These are phyloP conservation scores for Telopea speciosissima DNA, from an alignment of 177 flowering plant species.

Conservation along the genomic window DNA sequence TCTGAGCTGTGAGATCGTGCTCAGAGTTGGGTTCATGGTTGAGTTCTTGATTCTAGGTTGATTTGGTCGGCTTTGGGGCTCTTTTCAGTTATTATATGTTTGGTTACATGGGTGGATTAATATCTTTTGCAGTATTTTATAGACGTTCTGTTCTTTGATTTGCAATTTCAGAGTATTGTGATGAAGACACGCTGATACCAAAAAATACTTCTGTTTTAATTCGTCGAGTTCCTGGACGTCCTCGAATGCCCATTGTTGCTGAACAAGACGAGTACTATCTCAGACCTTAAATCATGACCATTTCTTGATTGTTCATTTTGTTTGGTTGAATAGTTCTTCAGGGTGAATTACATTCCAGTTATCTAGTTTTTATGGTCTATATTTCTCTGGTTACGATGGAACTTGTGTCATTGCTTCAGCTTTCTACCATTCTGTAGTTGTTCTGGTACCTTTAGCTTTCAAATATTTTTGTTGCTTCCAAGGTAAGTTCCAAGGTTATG, in stretches of 20 bases:
- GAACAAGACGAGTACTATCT: constrained; percentile 70
- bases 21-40: background rate
- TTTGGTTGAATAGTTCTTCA: background rate
- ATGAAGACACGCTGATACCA: constrained; percentile 86
- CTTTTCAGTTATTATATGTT: background rate
- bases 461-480: background rate
- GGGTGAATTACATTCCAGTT: background rate
- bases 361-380: background rate
- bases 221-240: constrained; percentile 96
- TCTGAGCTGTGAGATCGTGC: background rate
- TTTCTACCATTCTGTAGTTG: background rate
- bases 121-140: constrained; percentile 15
- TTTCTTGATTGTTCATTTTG: constrained; percentile 1
- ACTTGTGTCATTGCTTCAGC: background rate
- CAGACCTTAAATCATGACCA: constrained; percentile 23
- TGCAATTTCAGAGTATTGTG: constrained; percentile 90
- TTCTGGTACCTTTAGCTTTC: background rate
- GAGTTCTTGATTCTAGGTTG: background rate
- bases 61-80: background rate
- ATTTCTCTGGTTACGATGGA: background rate
- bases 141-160: constrained; percentile 24
- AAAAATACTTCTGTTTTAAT: constrained; percentile 94
- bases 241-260: constrained; percentile 85
- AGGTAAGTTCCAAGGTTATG: constrained; percentile 1
- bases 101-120: constrained; percentile 12